These are phyloP conservation scores for Verticillium klebahnii DNA, from an alignment of 2,329 filamentous ascomycete species.

Conservation along the genomic window DNA sequence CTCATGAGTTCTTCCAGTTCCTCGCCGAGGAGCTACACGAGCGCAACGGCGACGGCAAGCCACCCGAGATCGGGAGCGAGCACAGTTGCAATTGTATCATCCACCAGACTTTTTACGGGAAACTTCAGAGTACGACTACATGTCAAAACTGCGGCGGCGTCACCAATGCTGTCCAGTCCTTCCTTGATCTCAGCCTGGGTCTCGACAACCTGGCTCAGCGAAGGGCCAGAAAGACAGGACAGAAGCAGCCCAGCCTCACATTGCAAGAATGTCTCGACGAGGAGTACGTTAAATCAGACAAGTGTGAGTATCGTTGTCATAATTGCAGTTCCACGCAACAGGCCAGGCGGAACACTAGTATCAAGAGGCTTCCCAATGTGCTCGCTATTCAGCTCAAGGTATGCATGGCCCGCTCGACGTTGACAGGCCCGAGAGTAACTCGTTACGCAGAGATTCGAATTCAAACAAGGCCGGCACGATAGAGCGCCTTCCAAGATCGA, in stretches of 20 bases:
- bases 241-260: conserved; percentile 43
- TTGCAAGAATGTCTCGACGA: conserved; percentile 74
- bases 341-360: conserved; percentile 77
- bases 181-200: conserved; percentile 85
- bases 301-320: conserved; percentile 83
- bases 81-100: conserved; percentile 82
- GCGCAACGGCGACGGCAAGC: conserved; percentile 68
- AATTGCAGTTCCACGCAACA: conserved; percentile 74
- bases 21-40: conserved; percentile 87
- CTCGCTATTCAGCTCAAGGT: conserved; percentile 92
- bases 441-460: conserved; percentile 60
- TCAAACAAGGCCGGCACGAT: conserved; percentile 59
- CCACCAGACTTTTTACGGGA: conserved; percentile 91
- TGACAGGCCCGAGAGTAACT: conserved; percentile 2
- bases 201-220: conserved; percentile 73
- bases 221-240: conserved; percentile 49
- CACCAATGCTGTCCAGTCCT: conserved; percentile 79
- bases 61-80: conserved; percentile 53
- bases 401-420: conserved; percentile 5
- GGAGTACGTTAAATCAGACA: conserved; percentile 82
- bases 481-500: conserved; percentile 81
- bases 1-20: conserved; percentile 96
- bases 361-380: conserved; percentile 82
- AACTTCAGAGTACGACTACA: conserved; percentile 83
- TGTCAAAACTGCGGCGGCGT: conserved; percentile 83